Percentiles rank a stretch among this genome's conserved stretches.
phyloP scores from a whole-genome alignment of 441 rosid genomes.

The Raphanus hybrid region DNA sequence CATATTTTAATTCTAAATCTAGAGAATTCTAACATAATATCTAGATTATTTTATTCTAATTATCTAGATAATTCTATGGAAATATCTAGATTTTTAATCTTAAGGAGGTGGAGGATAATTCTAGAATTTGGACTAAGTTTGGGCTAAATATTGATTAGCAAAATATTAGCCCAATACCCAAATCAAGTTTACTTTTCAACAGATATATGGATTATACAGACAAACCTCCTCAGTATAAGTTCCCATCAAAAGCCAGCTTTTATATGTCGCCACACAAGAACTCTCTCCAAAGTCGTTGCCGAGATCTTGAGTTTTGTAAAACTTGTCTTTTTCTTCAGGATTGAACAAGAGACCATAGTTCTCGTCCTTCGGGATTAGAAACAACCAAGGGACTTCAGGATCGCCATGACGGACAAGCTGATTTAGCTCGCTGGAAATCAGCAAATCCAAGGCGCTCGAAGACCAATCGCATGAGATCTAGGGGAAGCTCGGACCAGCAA shows the following conservation, averaged over 20 bases:
- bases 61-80: too few species aligned
- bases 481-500: slow-evolving; percentile 5
- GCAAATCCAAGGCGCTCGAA: neutral
- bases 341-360: slow-evolving; percentile 14
- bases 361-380: neutral
- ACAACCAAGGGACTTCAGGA: slow-evolving; percentile 1
- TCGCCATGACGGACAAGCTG: neutral
- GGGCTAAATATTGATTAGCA: too few species aligned
- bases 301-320: slow-evolving; percentile 14
- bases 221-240: neutral
- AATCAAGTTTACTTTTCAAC: too few species aligned
- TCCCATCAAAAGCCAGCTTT: neutral
- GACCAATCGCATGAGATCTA: neutral
- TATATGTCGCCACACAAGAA: neutral
- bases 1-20: too few species aligned
- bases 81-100: too few species aligned
- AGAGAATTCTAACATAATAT: too few species aligned
- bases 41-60: too few species aligned
- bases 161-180: too few species aligned
- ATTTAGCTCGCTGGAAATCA: neutral
- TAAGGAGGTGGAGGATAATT: too few species aligned
- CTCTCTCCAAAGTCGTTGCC: slow-evolving; percentile 2
- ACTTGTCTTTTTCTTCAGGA: slow-evolving; percentile 5
- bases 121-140: too few species aligned
- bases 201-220: neutral